Conservation (phyloP, 768 basidiomycete species). For the Tulasnella sp. region DNA sequence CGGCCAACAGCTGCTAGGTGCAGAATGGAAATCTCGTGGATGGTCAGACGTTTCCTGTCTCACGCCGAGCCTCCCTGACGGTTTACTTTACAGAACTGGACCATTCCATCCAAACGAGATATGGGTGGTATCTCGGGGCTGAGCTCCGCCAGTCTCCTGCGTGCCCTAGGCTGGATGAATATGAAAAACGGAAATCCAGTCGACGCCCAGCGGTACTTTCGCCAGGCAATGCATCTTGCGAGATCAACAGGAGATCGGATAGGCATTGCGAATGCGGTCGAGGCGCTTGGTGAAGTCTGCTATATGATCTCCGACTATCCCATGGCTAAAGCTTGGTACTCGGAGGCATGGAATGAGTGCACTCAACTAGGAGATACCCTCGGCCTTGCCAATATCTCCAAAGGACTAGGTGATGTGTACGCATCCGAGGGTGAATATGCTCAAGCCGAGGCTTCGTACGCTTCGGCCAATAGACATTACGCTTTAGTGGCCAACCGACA, state of each 20-base stretch:
- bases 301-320: not conserved
- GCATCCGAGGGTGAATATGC: not conserved
- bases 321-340: not conserved
- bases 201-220: not conserved
- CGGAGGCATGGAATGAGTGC: not conserved
- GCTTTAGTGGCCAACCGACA: not conserved
- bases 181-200: not conserved
- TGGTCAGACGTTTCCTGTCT: not conserved
- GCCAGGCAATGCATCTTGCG: not conserved
- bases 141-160: not conserved
- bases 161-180: not conserved
- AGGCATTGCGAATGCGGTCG: not conserved
- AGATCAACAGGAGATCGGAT: not conserved
- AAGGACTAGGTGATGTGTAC: not conserved
- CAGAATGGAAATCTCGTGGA: not conserved
- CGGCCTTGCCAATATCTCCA: not conserved
- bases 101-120: not conserved
- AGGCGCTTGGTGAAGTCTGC: not conserved
- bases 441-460: not conserved
- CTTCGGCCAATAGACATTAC: not conserved
- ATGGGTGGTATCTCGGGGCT: not conserved
- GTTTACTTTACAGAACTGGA: not conserved
- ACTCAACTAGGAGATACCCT: not conserved
- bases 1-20: not conserved
- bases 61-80: not conserved